Conservation (phyloP, 2,329 filamentous ascomycete genomes). For the Fusarium setosum region DNA sequence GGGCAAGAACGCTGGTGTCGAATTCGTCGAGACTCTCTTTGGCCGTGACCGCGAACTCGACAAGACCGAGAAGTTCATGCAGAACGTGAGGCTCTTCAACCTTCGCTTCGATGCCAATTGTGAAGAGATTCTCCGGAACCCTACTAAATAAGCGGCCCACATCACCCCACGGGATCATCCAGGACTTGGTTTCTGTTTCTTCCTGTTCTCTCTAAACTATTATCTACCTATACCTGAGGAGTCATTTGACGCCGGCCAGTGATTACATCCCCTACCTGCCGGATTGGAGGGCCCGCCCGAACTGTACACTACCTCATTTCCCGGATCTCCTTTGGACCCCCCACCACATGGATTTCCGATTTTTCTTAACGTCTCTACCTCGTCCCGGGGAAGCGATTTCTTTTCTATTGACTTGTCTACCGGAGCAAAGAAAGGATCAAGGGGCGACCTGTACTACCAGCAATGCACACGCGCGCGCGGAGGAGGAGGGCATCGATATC, state of each 20-base stretch:
- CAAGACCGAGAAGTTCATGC: slow-evolving; percentile 93
- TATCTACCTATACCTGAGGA: slow-evolving; percentile 37
- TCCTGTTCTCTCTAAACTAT: slow-evolving; percentile 27
- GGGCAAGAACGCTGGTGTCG: slow-evolving; percentile 90
- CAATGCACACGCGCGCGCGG: slow-evolving; percentile 43
- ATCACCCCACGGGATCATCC: slow-evolving; percentile 33
- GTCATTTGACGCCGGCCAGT: slow-evolving; percentile 33
- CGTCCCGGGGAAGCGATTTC: slow-evolving; percentile 39
- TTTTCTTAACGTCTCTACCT: slow-evolving; percentile 38
- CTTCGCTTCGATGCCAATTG: slow-evolving; percentile 97
- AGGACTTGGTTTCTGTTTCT: slow-evolving; percentile 39
- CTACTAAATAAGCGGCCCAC: slow-evolving; percentile 60
- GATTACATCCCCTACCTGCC: slow-evolving; percentile 30
- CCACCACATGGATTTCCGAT: slow-evolving; percentile 37
- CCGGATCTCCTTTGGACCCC: slow-evolving; percentile 41
- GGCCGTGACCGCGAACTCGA: slow-evolving; percentile 90
- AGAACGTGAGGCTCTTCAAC: slow-evolving; percentile 87
- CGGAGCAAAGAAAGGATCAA: slow-evolving; percentile 37
- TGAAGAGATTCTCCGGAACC: slow-evolving; percentile 81
- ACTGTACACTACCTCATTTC: slow-evolving; percentile 46
- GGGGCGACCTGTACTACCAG: slow-evolving; percentile 49
- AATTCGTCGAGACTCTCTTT: slow-evolving; percentile 97
- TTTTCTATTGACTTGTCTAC: slow-evolving; percentile 40
- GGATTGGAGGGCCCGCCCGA: slow-evolving; percentile 40
- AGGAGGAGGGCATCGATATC: slow-evolving; percentile 44